Evolutionary conservation across 257 asterid species (phyloP).

Genomic region (Eucommia ulmoides): DNA sequence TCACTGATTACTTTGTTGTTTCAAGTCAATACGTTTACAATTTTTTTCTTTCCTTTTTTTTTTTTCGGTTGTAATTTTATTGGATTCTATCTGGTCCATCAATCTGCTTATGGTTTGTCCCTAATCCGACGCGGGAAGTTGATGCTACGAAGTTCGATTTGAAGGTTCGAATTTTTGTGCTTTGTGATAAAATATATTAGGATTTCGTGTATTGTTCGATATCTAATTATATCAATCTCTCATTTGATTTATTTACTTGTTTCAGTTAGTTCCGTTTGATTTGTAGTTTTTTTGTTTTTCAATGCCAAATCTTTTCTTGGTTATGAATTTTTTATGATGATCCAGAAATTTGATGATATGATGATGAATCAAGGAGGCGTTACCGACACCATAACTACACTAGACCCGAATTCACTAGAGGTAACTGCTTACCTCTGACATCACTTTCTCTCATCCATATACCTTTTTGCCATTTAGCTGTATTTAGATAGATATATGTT

Average conservation of each 20-base stretch:
- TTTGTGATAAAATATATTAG: not conserved
- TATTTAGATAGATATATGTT: too few species aligned
- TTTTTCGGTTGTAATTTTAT: too few species aligned
- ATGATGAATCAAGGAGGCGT: conserved; percentile 72
- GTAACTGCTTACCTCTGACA: conserved; percentile 25
- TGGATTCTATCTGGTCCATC: too few species aligned
- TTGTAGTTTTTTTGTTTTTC: not conserved
- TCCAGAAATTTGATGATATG: conserved; percentile 28
- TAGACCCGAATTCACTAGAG: conserved; percentile 41
- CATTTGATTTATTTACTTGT: not conserved
- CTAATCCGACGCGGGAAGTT: too few species aligned
- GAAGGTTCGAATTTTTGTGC: not conserved
- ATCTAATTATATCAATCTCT: not conserved
- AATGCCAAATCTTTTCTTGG: not conserved
- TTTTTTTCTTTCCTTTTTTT: too few species aligned
- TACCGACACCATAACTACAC: conserved; percentile 28
- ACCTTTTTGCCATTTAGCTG: too few species aligned
- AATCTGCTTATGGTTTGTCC: too few species aligned
- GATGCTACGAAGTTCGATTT: too few species aligned
- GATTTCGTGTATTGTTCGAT: not conserved
- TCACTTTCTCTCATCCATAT: too few species aligned
- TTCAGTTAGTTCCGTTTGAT: not conserved
- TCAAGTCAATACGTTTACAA: too few species aligned
- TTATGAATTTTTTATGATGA: not conserved
- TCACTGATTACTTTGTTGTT: too few species aligned